Evolutionary conservation across 2,329 filamentous ascomycete species (phyloP).

Genomic region (Exophiala oligosperma): DNA sequence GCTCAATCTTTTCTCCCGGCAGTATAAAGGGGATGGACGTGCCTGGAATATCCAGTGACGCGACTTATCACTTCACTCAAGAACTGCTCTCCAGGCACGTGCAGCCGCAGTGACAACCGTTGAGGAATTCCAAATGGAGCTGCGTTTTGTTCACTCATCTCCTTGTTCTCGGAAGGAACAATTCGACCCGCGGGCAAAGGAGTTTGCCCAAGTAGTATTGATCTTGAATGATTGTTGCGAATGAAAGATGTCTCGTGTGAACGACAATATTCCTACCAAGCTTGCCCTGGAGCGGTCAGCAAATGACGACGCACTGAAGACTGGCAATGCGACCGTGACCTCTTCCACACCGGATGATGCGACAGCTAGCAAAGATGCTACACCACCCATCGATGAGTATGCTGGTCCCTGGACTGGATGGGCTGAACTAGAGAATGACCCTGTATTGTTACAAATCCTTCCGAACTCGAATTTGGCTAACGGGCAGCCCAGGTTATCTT

Average conservation of each 20-base stretch:
- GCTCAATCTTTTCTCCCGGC: too few relatives aligned
- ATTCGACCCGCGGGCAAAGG: not conserved
- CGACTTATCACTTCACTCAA: too few relatives aligned
- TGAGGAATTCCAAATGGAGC: not conserved
- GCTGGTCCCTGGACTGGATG: slow-evolving; percentile 50
- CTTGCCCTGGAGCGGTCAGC: not conserved
- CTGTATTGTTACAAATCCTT: slow-evolving; percentile 51
- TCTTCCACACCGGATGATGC: slow-evolving; percentile 7
- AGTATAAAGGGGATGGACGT: too few relatives aligned
- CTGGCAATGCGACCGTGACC: not conserved
- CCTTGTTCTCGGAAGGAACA: not conserved
- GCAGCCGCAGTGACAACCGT: not conserved
- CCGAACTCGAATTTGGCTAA: not conserved
- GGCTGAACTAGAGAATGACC: slow-evolving; percentile 87
- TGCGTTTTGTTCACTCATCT: not conserved
- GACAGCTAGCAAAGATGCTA: slow-evolving; percentile 7
- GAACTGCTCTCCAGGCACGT: too few relatives aligned
- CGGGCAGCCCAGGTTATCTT: slow-evolving; percentile 66
- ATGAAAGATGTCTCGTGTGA: not conserved
- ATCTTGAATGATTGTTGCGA: not conserved
- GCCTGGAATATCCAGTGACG: too few relatives aligned
- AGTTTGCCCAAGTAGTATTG: not conserved
- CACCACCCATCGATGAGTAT: not conserved
- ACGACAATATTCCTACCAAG: not conserved
- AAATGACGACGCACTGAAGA: not conserved